These are phyloP conservation scores for Athelia psychrophila DNA, from an alignment of 1,284 basidiomycete genomes.

Conservation along the genomic window DNA sequence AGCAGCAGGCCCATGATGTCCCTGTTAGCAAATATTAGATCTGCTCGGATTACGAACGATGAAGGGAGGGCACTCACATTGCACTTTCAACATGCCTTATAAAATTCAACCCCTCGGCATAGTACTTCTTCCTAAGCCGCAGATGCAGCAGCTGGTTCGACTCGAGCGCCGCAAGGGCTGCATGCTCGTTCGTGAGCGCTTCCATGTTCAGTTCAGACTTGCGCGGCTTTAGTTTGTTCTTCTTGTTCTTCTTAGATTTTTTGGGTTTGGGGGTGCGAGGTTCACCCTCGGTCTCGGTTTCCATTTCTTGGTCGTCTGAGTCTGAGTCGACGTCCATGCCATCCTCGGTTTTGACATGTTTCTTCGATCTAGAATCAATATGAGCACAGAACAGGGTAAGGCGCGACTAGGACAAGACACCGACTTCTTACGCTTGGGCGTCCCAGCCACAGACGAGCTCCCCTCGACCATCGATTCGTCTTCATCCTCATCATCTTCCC, in stretches of 20 bases:
- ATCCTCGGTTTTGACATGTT: conserved; percentile 30
- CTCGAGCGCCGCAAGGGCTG: conserved; percentile 62
- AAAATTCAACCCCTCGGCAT: conserved; percentile 84
- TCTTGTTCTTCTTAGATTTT: conserved; percentile 36
- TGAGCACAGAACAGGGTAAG: neutral
- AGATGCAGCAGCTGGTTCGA: conserved; percentile 66
- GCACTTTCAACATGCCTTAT: conserved; percentile 81
- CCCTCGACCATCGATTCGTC: conserved; percentile 24
- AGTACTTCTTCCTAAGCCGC: conserved; percentile 85
- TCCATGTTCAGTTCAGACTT: conserved; percentile 69
- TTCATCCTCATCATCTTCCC: conserved; percentile 26
- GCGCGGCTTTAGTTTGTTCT: conserved; percentile 54
- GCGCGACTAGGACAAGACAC: neutral
- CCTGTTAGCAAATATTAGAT: neutral
- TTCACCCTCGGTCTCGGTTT: conserved; percentile 32
- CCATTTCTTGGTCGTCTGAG: conserved; percentile 18
- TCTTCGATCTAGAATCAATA: conserved; percentile 21
- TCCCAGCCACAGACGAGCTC: conserved; percentile 20
- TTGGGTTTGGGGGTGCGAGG: conserved; percentile 28
- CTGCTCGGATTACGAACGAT: too few species aligned
- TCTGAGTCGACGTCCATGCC: conserved; percentile 49
- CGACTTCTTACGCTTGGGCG: conserved; percentile 20
- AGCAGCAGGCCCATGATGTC: conserved; percentile 77
- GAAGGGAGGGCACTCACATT: conserved; percentile 46
- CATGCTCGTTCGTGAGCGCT: conserved; percentile 61